Percentiles rank a stretch among this genome's conserved stretches.
phyloP scores from a whole-genome alignment of 2,329 filamentous ascomycete genomes.

The Stachybotrys elegans region DNA sequence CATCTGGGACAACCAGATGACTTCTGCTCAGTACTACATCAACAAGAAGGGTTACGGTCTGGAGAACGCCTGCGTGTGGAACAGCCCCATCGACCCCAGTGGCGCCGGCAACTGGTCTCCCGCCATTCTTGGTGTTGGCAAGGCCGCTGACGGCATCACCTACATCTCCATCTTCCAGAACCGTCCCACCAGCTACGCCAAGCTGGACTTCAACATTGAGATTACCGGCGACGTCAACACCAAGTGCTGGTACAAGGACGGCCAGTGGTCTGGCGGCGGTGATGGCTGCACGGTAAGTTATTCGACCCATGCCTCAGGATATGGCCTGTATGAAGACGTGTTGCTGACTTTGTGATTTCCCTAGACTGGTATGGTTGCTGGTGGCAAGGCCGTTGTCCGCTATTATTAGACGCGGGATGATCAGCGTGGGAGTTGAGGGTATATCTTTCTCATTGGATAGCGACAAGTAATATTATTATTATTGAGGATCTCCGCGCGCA shows the following conservation, averaged over 20 bases:
- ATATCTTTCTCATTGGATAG: not conserved
- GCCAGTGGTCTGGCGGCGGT: constrained; percentile 51
- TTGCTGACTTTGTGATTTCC: not conserved
- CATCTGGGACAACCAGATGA: constrained; percentile 66
- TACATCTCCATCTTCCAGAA: constrained; percentile 87
- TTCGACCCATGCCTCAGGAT: not conserved
- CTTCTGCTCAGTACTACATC: constrained; percentile 94
- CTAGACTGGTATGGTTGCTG: constrained; percentile 37
- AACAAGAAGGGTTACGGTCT: constrained; percentile 71
- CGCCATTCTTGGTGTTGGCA: constrained; percentile 77
- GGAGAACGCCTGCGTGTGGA: constrained; percentile 73
- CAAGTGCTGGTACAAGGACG: constrained; percentile 61
- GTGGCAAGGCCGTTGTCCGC: constrained; percentile 37
- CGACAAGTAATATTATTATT: no score
- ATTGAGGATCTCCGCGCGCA: no score
- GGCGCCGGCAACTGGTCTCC: constrained; percentile 81
- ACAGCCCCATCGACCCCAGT: constrained; percentile 39
- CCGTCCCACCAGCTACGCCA: constrained; percentile 62
- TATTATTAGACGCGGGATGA: constrained; percentile 29
- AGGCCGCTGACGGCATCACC: constrained; percentile 56
- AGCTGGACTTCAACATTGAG: constrained; percentile 74
- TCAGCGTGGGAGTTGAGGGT: not conserved
- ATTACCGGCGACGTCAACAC: constrained; percentile 60
- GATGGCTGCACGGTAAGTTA: constrained; percentile 77
- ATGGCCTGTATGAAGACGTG: not conserved